These are phyloP conservation scores for Acarospora socialis DNA, from an alignment of 2,329 filamentous ascomycete species.

Conservation along the genomic window DNA sequence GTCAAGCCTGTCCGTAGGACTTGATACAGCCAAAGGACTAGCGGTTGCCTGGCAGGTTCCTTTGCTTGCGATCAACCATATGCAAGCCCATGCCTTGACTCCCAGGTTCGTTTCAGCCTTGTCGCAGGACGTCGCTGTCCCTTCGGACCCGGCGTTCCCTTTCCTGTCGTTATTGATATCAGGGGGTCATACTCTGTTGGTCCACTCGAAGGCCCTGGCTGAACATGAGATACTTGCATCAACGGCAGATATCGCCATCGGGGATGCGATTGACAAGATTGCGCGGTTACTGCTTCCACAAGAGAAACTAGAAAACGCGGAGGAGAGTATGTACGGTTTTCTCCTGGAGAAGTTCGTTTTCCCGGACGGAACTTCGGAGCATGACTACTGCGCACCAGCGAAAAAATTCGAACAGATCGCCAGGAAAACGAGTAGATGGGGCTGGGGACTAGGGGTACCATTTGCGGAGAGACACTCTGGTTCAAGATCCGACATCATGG, in stretches of 20 bases:
- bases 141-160: constrained; percentile 48
- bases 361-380: constrained; percentile 28
- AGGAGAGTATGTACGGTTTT: constrained; percentile 63
- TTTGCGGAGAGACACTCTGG: constrained; percentile 39
- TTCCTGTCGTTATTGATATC: constrained; percentile 83
- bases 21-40: constrained; percentile 77
- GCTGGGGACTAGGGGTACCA: constrained; percentile 58
- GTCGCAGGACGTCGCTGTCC: too few relatives aligned
- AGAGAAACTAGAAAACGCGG: constrained; percentile 33
- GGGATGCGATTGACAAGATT: constrained; percentile 78
- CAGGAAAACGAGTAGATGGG: constrained; percentile 34
- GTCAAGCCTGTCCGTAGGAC: constrained; percentile 59
- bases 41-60: constrained; percentile 72
- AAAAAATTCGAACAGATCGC: constrained; percentile 45
- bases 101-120: constrained; percentile 60
- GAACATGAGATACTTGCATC: constrained; percentile 60
- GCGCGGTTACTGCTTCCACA: constrained; percentile 61
- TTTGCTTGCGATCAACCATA: constrained; percentile 79
- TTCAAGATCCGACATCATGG: constrained; percentile 33
- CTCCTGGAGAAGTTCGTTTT: constrained; percentile 71
- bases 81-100: constrained; percentile 92
- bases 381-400: constrained; percentile 43
- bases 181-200: constrained; percentile 79
- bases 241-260: constrained; percentile 70
- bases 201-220: constrained; percentile 54